Base-by-base conservation (phyloP, 768 basidiomycete genomes). In the Russula sp. region DNA sequence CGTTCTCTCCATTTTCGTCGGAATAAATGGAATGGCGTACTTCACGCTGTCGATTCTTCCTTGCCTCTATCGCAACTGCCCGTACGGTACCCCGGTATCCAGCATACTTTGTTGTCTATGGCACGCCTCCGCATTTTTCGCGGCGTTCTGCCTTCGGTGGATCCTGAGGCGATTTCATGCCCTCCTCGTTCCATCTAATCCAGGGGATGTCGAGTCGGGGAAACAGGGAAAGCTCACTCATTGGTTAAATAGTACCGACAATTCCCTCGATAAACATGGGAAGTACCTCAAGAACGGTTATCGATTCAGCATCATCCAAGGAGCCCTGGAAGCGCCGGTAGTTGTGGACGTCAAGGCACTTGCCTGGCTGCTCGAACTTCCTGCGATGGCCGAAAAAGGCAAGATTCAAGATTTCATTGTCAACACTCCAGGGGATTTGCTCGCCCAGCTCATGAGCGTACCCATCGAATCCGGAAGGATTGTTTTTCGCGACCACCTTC, bases 71-170 rank as follows among this genome's bases (percentile, higher is more conserved):
- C 62, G 56, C 28, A 32, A 59, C 22, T 70, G 61, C 42, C 71
- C 71, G 16, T 71, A 67, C 61, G 56, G 59, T 22, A 71, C 71
- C 10, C 67, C 70, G 0, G 32, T 67, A 26, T 61, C 70, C 8
- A 48, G 40, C 18, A 38, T 56, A 46, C 32, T 49, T 13, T 56
- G 57, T 52, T 44, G 36, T n/a, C 11, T 50, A 20, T 65, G 57
- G 54, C 51, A 66, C n/a, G 22, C 51, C 4, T 42, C 42, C 8
- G 22, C 57, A 32, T 32, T 28, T 30, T 36, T 48, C 44, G 36
- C 24, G 1, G 18, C 36, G 5, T 38, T 61, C 34, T 60, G 44
- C 36, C 40, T 46, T 40, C 63, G 40, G 13, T 58, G 52, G 46
- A 38, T 59, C 36, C 10, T 55, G n/a, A 59, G 30, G 52, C 20